A percentile compares a stretch with the other conserved stretches of the same genome.
phyloP scores from a whole-genome alignment of 1,284 basidiomycete genomes.

The Sanghuangporus weigelae region DNA sequence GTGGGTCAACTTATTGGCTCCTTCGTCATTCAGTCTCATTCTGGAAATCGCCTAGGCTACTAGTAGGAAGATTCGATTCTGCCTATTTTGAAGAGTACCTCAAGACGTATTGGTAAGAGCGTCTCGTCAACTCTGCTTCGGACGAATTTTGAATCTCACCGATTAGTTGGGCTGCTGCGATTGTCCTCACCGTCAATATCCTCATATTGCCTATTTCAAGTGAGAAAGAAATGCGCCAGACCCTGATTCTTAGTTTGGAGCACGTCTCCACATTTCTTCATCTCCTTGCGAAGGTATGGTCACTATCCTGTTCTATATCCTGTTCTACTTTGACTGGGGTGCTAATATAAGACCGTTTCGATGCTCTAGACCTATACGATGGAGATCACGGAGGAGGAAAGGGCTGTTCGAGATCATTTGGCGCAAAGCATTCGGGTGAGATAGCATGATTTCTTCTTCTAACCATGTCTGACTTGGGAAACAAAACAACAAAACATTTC shows the following conservation, averaged over 20 bases:
- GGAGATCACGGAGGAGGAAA: constrained; percentile 30
- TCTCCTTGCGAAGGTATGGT: constrained; percentile 26
- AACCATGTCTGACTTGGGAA: neutral
- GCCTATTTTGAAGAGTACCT: constrained; percentile 27
- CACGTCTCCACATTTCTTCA: constrained; percentile 28
- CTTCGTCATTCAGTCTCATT: neutral
- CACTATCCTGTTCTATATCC: neutral
- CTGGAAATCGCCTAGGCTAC: neutral
- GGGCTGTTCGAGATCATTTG: constrained; percentile 26
- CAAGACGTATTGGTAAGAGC: constrained; percentile 26
- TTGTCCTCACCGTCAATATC: constrained; percentile 29
- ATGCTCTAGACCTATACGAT: constrained; percentile 23
- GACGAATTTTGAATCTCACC: neutral
- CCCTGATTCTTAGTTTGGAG: constrained; percentile 28
- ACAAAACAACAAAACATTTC: neutral
- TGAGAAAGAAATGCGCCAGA: constrained; percentile 30
- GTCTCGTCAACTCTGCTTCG: neutral
- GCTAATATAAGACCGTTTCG: neutral
- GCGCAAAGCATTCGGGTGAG: constrained; percentile 27
- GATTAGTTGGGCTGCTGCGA: constrained; percentile 26
- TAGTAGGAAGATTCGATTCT: constrained; percentile 21
- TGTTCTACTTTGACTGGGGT: neutral
- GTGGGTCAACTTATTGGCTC: neutral
- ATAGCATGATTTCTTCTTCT: neutral
- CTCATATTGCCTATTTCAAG: constrained; percentile 28